Evolutionary conservation across 2,329 filamentous ascomycete genomes (phyloP).

Genomic region (Cladosporium sp.): DNA sequence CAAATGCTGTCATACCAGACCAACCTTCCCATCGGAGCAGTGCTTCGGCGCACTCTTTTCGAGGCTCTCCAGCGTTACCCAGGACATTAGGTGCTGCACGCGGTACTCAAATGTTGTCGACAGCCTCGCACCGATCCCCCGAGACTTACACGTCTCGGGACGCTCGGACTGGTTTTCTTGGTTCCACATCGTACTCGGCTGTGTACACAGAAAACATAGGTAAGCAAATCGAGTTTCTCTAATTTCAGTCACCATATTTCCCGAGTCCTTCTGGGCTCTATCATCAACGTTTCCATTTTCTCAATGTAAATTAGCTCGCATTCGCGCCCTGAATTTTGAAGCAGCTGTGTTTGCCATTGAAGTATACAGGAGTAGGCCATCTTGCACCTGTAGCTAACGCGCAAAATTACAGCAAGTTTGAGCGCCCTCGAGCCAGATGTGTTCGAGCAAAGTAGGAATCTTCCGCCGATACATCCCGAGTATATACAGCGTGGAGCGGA

Average conservation of each 20-base stretch:
- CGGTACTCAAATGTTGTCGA: slow-evolving; percentile 23
- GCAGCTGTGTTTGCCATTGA: background rate
- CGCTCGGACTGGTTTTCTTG: slow-evolving; percentile 35
- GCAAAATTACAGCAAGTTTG: slow-evolving; percentile 24
- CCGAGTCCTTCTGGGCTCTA: background rate
- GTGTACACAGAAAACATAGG: slow-evolving; percentile 35
- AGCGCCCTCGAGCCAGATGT: slow-evolving; percentile 26
- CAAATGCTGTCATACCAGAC: slow-evolving; percentile 4
- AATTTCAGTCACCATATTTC: background rate
- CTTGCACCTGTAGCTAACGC: background rate
- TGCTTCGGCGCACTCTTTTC: background rate
- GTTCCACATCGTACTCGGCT: slow-evolving; percentile 36
- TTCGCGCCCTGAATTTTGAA: background rate
- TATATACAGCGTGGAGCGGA: slow-evolving; percentile 37
- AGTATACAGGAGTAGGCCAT: background rate
- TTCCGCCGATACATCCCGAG: slow-evolving; percentile 31
- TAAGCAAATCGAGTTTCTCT: background rate
- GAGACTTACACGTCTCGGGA: slow-evolving; percentile 32
- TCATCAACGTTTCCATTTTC: no score
- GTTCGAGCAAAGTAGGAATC: slow-evolving; percentile 26
- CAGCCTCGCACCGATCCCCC: slow-evolving; percentile 23
- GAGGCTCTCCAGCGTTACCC: slow-evolving; percentile 5
- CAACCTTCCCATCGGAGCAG: background rate
- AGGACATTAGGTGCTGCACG: slow-evolving; percentile 21
- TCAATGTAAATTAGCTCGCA: no score